Conservation (phyloP, 495 filamentous ascomycete genomes). For the Penicillium roqueforti region DNA sequence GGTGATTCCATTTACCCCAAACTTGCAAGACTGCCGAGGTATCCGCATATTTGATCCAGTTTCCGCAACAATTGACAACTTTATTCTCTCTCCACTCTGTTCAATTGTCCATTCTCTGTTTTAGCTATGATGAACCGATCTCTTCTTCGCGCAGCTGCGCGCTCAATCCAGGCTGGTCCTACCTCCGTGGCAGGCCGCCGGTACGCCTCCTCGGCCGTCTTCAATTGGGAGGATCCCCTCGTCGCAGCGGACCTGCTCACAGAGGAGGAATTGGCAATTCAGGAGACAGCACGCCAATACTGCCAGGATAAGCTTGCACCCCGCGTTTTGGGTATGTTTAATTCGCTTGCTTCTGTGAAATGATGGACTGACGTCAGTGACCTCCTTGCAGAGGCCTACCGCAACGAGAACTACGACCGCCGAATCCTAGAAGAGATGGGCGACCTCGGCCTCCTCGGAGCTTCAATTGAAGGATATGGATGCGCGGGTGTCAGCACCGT, state of each 20-base stretch:
- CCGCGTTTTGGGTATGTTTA: constrained; percentile 75
- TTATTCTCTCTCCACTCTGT: constrained; percentile 3
- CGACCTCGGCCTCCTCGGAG: constrained; percentile 83
- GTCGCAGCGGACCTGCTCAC: constrained; percentile 67
- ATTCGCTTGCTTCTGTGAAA: background rate
- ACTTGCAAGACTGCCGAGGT: constrained; percentile 25
- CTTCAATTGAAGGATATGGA: constrained; percentile 86
- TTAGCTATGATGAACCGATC: constrained; percentile 35
- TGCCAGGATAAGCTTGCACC: constrained; percentile 87
- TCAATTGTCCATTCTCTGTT: background rate
- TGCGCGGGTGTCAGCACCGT: constrained; percentile 94
- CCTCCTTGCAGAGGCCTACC: constrained; percentile 74
- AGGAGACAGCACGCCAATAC: constrained; percentile 84
- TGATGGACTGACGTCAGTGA: constrained; percentile 1
- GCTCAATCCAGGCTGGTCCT: constrained; percentile 28
- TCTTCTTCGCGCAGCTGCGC: constrained; percentile 35
- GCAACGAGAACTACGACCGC: constrained; percentile 87
- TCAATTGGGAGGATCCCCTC: constrained; percentile 93
- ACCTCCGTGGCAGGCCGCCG: constrained; percentile 28
- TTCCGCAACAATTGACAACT: constrained; percentile 20
- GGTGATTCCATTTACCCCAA: constrained; percentile 10
- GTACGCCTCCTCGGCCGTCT: constrained; percentile 54
- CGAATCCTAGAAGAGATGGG: constrained; percentile 94
- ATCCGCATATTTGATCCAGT: constrained; percentile 29
- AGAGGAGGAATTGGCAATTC: constrained; percentile 84